phyloP scores from a whole-genome alignment of 1,139 yeast species.

The Blastobotrys arbuscula region DNA sequence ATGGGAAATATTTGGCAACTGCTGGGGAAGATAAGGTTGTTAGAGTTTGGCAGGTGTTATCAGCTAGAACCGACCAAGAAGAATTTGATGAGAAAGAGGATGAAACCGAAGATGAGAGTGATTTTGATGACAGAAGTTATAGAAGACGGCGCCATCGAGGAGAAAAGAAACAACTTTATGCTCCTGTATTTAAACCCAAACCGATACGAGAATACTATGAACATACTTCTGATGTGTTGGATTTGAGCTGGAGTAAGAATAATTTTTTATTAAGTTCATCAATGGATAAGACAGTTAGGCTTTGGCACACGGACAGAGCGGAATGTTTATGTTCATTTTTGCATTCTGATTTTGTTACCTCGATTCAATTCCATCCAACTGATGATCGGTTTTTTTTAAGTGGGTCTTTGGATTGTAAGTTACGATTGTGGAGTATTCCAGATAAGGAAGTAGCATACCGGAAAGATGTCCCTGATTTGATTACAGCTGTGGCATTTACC shows the following conservation, averaged over 20 bases:
- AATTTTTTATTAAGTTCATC: conserved; percentile 75
- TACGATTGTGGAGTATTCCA: conserved; percentile 80
- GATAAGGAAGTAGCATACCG: conserved; percentile 56
- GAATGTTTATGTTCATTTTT: conserved; percentile 59
- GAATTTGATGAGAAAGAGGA: conserved; percentile 3
- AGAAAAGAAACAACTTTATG: conserved; percentile 36
- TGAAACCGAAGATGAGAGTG: conserved; percentile 4
- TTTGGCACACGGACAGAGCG: conserved; percentile 78
- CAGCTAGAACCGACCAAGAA: conserved; percentile 31
- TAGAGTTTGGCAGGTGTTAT: conserved; percentile 73
- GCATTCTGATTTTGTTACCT: conserved; percentile 79
- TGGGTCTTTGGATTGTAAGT: conserved; percentile 73
- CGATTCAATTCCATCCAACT: conserved; percentile 73
- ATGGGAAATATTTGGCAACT: conserved; percentile 77
- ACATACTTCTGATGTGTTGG: conserved; percentile 64
- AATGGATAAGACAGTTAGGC: conserved; percentile 74
- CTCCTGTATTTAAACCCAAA: conserved; percentile 73
- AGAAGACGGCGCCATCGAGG: not conserved
- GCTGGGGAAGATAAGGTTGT: conserved; percentile 72
- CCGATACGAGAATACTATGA: conserved; percentile 62
- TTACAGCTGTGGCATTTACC: conserved; percentile 66
- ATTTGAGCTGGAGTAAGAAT: conserved; percentile 85
- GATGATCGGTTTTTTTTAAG: conserved; percentile 86
- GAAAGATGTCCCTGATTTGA: conserved; percentile 41
- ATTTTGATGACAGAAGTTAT: conserved; percentile 9